A percentile compares a stretch with the other conserved stretches of the same genome.
Evolutionary conservation across 2,329 filamentous ascomycete genomes (phyloP).

Genomic region (Aphanocladium album): DNA sequence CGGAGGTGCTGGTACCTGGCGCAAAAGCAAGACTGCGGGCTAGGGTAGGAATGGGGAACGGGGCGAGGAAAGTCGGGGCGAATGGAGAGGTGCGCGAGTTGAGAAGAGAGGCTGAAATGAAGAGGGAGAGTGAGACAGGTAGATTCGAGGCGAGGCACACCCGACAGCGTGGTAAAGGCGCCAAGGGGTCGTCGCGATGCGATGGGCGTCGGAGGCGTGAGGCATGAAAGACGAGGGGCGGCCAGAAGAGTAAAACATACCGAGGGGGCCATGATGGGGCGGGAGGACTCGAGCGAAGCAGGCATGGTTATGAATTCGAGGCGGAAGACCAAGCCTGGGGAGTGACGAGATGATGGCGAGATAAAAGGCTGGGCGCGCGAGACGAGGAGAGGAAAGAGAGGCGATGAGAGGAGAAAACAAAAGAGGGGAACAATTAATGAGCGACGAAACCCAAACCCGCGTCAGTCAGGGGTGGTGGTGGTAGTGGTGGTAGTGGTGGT

Average conservation of each 20-base stretch:
- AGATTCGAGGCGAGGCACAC: neutral
- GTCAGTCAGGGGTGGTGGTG: neutral
- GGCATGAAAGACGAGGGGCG: neutral
- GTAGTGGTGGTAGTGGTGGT: no score
- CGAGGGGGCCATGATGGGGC: conserved; percentile 59
- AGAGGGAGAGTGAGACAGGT: conserved; percentile 10
- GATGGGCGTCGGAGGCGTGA: conserved; percentile 6
- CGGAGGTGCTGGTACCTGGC: neutral
- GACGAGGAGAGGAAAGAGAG: neutral
- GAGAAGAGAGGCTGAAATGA: neutral
- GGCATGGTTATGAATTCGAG: conserved; percentile 42
- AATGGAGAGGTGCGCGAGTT: neutral
- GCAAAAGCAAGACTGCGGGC: neutral
- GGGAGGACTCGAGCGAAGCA: conserved; percentile 54
- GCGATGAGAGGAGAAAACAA: neutral
- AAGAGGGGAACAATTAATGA: conserved; percentile 1
- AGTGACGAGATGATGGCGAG: neutral
- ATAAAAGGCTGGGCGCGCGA: neutral
- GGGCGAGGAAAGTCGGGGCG: neutral
- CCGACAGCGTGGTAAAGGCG: neutral
- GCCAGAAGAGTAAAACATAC: conserved; percentile 35
- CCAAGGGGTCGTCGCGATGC: conserved; percentile 4
- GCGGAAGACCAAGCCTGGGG: neutral
- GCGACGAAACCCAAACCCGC: conserved; percentile 6
- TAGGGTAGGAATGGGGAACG: neutral